Base-by-base conservation (phyloP, 345 rosid genomes). In the Euphorbia peplus region DNA sequence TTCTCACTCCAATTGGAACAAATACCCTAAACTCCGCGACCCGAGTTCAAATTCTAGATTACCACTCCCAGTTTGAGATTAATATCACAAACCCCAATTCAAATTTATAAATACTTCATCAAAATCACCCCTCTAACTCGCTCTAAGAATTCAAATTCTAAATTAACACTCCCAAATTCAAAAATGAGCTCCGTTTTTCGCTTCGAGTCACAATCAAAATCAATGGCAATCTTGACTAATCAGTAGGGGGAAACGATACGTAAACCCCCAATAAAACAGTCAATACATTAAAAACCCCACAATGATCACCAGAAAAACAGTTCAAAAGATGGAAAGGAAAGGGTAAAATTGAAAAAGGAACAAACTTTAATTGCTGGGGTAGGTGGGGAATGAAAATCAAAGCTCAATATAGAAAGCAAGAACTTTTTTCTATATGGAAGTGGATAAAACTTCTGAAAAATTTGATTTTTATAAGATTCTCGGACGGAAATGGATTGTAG, bases 1-100 rank as follows among this genome's bases (percentile, higher is more conserved):
- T 5, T 39, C n/a, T 15, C 15, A 28, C 0, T 29, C 15, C 35
- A 37, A 19, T 21, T 8, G 24, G 19, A 16, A 42, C 37, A 15
- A 37, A 37, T n/a, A 19, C 32, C 11, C 66, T 24, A 35, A 63
- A 13, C 26, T 63, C 29, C 39, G 29, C 15, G 24, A 46, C 28
- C 53, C n/a, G 64, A 60, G 42, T 35, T 60, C 42, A 37, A 60
- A 60, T n/a, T n/a, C n/a, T n/a, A n/a, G n/a, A n/a, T n/a, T n/a
- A n/a, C n/a, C 9, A n/a, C 55, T 16, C 41, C 47, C 26, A 32
- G n/a, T 32, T 8, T 35, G 28, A 11, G 24, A 35, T 2, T n/a
- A 21, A 37, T 44, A 3, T 37, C 24, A 3, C 13, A n/a, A 60
- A 8, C 5, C 12, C 13, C 42, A n/a, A 8, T 7, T 16, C 44